Base-by-base conservation (phyloP, 2,329 filamentous ascomycete genomes). In the Daldinia sp. region DNA sequence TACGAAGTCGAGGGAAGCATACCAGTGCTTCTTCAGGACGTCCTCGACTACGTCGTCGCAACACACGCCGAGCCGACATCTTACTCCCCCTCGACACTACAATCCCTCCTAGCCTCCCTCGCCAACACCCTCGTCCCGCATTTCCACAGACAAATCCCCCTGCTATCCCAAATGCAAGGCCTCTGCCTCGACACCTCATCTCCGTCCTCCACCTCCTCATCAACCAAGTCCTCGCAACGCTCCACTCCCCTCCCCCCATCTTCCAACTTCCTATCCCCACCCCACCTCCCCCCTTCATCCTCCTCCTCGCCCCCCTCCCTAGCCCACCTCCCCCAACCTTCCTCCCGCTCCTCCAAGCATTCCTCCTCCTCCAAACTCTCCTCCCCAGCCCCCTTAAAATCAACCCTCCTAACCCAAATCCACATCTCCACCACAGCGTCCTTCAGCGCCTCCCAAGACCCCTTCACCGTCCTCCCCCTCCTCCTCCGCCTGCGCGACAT, bases 401-500 rank as follows among this genome's bases (percentile, higher is more conserved):
- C 58, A 34, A 37, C 56, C 10, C 30, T 15, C 21, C 67, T 75
- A 7, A 61, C 69, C 45, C 63, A 71, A n/a, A 43, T 60, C 1
- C 70, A 68, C 66, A 48, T 62, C 2, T 29, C 58, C 1, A 43
- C 60, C 25, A 69, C 72, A 2, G 48, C 69, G 1, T 51, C 63
- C 10, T 62, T 63, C 6, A 57, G 45, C 50, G 41, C 52, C 1
- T n/a, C 21, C 0, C 47, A 62, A 25, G 71, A 74, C 58, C 66
- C 50, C 5, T 71, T 68, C 63, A 58, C 70, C 4, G 58, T 73
- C 3, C 65, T 64, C 56, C 73, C 73, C 2, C 69, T 75, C 69
- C 57, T 72, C 5, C 61, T 73, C 30, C 68, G 71, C 10, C 58
- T 74, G 48, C 70, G 72, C 10, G 72, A 75, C 55, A 51, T 50